These are phyloP conservation scores for Amanita inopinata DNA, from an alignment of 768 basidiomycete species.

Conservation along the genomic window DNA sequence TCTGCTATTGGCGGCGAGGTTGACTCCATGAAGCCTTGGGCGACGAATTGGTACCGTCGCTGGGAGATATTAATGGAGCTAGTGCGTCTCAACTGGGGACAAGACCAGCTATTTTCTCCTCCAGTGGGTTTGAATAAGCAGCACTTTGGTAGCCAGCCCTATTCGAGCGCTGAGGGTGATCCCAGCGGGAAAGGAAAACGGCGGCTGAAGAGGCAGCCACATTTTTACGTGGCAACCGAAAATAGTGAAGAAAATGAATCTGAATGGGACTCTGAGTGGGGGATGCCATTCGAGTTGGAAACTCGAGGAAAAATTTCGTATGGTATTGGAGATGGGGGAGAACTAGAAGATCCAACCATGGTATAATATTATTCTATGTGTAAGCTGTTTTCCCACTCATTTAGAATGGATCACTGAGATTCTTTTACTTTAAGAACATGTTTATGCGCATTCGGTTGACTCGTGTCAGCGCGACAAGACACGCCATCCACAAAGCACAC, in stretches of 20 bases:
- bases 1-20: constrained; percentile 9
- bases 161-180: not conserved
- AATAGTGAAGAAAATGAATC: not conserved
- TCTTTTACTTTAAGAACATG: not conserved
- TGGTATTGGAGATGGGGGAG: not conserved
- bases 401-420: not conserved
- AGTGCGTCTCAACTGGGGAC: constrained; percentile 13
- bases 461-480: too few relatives aligned
- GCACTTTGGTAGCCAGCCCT: not conserved
- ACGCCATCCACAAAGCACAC: too few relatives aligned
- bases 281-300: not conserved
- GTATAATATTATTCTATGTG: constrained; percentile 7
- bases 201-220: constrained; percentile 3
- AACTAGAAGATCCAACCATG: not conserved
- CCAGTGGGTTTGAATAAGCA: constrained; percentile 2
- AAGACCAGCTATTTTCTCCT: not conserved
- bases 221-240: constrained; percentile 1
- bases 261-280: constrained; percentile 3
- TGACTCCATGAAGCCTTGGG: constrained; percentile 24
- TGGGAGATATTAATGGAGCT: constrained; percentile 44
- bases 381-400: not conserved
- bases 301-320: not conserved
- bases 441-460: not conserved
- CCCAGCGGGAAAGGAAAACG: not conserved
- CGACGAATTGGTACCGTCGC: constrained; percentile 41